Evolutionary conservation across 768 basidiomycete genomes (phyloP), one percentile per base, ranked within the genome.

Genomic region (Phaeotremella skinneri): DNA sequence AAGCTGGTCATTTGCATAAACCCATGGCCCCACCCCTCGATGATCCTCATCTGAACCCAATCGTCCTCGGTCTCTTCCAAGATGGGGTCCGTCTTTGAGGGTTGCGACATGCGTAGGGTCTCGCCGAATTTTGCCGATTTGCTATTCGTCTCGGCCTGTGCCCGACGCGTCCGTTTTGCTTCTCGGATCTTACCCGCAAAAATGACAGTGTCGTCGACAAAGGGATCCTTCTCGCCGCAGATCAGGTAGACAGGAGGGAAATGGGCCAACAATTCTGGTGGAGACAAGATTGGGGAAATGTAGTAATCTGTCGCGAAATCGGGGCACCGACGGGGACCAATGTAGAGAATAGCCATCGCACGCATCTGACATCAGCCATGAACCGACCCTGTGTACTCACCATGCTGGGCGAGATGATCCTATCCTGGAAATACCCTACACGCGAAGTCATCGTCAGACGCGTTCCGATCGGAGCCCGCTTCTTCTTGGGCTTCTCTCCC

Each of bases 201-300:
- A 67, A 98, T 91, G 63, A 99, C 87, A 0, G 91, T 97, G 75
- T 98, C 96, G 76, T 99, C 96, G 23, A 96, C 91, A 68, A 99
- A 90, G 0, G 94, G 90, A 62, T 88, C 87, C 72, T 91, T 92
- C 78, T 98, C 96, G 17, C 96, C 96, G 56, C 78, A 78, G 52
- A 93, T 89, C 82, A 98, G 85, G 61, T 93, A 83, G 42, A 97
- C 82, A 9, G 90, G 91, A 27, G 96, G 96, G 79, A 97, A 98
- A 67, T 90, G 87, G 1, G 90, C 91, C 13, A 99, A 84, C 2
- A 97, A 80, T 54, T 84, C 80, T 49, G 82, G 80, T 3, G 94
- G 94, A 5, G 93, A 85, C 50, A 98, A 83, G 68, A 99, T 88
- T 0, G 96, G 96, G 17, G 94, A 97, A 66, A 99, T 85, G 79